A percentile compares a stretch with the other conserved stretches of the same genome.
phyloP scores from a whole-genome alignment of 441 rosid genomes.

The Biscutella laevigata region DNA sequence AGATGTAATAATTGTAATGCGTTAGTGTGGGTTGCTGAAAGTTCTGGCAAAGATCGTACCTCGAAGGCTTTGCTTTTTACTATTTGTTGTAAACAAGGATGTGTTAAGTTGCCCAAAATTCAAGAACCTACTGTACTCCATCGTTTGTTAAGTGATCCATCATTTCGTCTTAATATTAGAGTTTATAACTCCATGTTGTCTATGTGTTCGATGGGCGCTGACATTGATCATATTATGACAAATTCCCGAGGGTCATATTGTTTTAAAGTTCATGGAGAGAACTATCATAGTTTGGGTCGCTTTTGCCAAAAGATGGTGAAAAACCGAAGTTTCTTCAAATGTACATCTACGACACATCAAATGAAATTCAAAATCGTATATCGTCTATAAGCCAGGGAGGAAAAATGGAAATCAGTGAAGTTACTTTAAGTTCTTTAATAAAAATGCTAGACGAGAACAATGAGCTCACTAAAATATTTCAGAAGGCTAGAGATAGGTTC shows the following conservation, averaged over 20 bases:
- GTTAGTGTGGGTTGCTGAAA: no score
- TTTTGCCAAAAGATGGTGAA: not conserved
- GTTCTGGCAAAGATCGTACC: no score
- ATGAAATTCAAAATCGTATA: not conserved
- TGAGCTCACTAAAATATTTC: not conserved
- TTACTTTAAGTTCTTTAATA: no score
- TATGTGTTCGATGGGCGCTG: not conserved
- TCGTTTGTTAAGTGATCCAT: no score
- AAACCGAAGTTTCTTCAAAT: not conserved
- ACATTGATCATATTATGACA: not conserved
- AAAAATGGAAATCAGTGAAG: no score
- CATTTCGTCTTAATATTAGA: no score
- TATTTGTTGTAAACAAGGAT: no score
- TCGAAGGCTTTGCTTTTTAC: no score
- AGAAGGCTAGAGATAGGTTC: not conserved
- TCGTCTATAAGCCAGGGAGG: no score
- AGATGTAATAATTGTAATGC: no score
- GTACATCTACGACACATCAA: not conserved
- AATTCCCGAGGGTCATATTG: not conserved
- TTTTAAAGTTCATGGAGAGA: not conserved
- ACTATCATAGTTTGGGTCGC: not conserved
- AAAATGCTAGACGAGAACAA: not conserved
- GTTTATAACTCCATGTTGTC: not conserved
- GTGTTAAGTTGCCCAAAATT: no score
- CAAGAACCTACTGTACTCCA: no score